These are phyloP conservation scores for Aspergillus calidoustus DNA, from an alignment of 2,329 filamentous ascomycete species.

Conservation along the genomic window DNA sequence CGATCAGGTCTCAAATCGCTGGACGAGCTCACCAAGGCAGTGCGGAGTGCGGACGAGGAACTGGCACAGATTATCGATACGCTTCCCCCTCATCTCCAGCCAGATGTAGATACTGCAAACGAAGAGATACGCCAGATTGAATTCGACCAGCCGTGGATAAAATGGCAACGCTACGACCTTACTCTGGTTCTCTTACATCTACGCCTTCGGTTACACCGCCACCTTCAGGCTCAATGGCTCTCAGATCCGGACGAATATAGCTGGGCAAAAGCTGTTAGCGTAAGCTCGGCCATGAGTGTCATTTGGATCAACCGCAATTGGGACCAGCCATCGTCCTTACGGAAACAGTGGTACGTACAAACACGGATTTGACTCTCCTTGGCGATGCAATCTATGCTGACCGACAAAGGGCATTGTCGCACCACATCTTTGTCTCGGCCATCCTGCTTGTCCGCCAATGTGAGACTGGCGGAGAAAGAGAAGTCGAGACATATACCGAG, in stretches of 20 bases:
- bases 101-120: not conserved
- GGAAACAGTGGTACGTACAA: conserved; percentile 1
- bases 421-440: conserved; percentile 5
- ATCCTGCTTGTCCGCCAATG: not conserved
- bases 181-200: conserved; percentile 2
- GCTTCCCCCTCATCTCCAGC: not conserved
- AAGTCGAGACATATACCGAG: not conserved
- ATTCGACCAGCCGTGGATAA: not conserved
- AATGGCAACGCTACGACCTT: conserved; percentile 7
- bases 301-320: conserved; percentile 9
- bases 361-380: not conserved
- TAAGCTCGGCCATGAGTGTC: conserved; percentile 4
- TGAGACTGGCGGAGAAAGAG: not conserved
- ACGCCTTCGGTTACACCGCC: conserved; percentile 3
- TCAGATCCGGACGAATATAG: not conserved
- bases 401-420: not conserved
- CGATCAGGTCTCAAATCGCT: not conserved
- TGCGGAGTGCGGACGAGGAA: not conserved
- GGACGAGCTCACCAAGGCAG: not conserved
- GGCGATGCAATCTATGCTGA: not conserved
- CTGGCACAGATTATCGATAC: not conserved
- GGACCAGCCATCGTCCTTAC: conserved; percentile 5
- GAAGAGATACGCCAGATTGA: not conserved
- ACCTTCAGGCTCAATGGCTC: not conserved
- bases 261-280: not conserved